phyloP scores from a whole-genome alignment of 2,329 filamentous ascomycete species.

The Cytospora piceae region DNA sequence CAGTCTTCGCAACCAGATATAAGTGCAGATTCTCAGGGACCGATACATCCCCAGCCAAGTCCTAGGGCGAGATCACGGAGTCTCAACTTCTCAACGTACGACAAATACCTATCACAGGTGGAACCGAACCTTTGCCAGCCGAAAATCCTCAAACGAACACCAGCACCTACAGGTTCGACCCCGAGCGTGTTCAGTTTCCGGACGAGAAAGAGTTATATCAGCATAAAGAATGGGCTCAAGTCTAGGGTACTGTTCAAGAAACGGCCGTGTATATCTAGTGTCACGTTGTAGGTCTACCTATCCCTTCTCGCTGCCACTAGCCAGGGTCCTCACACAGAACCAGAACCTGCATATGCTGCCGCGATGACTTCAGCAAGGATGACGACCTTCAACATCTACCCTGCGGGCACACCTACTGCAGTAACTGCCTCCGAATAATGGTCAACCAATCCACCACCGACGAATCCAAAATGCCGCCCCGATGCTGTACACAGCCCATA shows the following conservation, averaged over 20 bases:
- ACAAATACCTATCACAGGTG: slow-evolving; percentile 53
- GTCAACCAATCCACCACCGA: slow-evolving; percentile 58
- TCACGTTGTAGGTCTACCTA: slow-evolving; percentile 22
- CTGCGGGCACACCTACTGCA: slow-evolving; percentile 63
- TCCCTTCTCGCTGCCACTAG: neutral
- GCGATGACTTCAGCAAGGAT: slow-evolving; percentile 53
- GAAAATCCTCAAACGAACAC: slow-evolving; percentile 41
- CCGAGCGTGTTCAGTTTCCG: slow-evolving; percentile 50
- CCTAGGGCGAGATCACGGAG: slow-evolving; percentile 43
- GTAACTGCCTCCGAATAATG: slow-evolving; percentile 56
- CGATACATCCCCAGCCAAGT: slow-evolving; percentile 32
- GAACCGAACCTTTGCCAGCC: slow-evolving; percentile 49
- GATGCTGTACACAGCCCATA: slow-evolving; percentile 62
- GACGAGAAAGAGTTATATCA: slow-evolving; percentile 50
- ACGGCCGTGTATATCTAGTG: slow-evolving; percentile 39
- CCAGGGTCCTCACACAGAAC: slow-evolving; percentile 10
- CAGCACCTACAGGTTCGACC: slow-evolving; percentile 38
- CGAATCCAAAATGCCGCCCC: slow-evolving; percentile 65
- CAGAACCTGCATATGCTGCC: slow-evolving; percentile 62
- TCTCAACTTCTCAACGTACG: slow-evolving; percentile 55
- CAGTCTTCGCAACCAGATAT: slow-evolving; percentile 45
- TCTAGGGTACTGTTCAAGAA: slow-evolving; percentile 48
- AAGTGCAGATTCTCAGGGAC: slow-evolving; percentile 30
- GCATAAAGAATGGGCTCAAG: slow-evolving; percentile 50
- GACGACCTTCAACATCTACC: slow-evolving; percentile 53